A percentile compares a stretch with the other conserved stretches of the same genome.
Evolutionary conservation across 805 yeast genomes (phyloP).

Genomic region (Citeromyces matritensis): DNA sequence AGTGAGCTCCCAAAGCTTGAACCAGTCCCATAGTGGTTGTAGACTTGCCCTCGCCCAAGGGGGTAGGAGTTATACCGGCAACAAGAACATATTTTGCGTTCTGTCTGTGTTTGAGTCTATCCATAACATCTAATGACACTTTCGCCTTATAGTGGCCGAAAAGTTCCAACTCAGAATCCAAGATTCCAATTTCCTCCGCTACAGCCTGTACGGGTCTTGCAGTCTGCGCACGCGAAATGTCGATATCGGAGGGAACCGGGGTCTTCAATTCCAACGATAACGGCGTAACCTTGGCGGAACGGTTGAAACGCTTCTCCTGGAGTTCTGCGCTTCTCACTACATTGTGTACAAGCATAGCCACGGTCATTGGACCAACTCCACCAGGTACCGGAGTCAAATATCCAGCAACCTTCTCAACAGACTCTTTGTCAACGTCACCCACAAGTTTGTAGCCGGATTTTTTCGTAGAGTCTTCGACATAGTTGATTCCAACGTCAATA

Average conservation of each 20-base stretch:
- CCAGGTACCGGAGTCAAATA: conserved; percentile 83
- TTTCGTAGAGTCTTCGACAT: conserved; percentile 46
- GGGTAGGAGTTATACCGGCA: conserved; percentile 97
- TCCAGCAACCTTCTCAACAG: conserved; percentile 38
- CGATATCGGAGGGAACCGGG: conserved; percentile 76
- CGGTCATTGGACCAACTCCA: conserved; percentile 90
- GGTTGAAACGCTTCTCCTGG: conserved; percentile 8
- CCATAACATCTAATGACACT: conserved; percentile 47
- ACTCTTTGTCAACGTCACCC: conserved; percentile 62
- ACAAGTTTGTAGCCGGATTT: conserved; percentile 61
- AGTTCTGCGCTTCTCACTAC: conserved; percentile 51
- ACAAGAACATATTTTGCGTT: conserved; percentile 85
- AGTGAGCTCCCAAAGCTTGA: conserved; percentile 92
- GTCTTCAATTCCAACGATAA: conserved; percentile 35
- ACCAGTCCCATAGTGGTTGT: conserved; percentile 94
- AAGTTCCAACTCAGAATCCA: conserved; percentile 55
- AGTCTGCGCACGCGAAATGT: conserved; percentile 59
- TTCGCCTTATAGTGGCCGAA: conserved; percentile 70
- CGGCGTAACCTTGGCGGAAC: conserved; percentile 29
- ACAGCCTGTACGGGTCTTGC: conserved; percentile 59
- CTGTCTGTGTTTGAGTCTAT: conserved; percentile 50
- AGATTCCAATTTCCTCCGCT: conserved; percentile 55
- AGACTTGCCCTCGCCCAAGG: conserved; percentile 97
- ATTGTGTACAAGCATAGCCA: conserved; percentile 65
- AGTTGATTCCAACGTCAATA: conserved; percentile 77